Evolutionary conservation across 2,329 filamentous ascomycete genomes (phyloP).

Genomic region (Paecilomyces dactylethromorphus): DNA sequence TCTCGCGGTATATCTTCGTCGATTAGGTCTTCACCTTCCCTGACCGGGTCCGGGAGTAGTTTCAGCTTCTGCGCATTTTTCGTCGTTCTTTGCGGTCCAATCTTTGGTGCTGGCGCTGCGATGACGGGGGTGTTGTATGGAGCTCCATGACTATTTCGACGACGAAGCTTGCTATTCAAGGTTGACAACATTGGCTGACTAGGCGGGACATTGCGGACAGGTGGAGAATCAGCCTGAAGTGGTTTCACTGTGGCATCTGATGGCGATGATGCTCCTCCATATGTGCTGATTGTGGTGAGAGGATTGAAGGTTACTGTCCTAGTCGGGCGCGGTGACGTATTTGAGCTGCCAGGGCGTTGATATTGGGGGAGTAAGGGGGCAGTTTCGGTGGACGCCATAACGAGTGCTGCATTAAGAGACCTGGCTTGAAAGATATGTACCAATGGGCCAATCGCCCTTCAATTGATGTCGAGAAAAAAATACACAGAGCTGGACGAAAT

Average conservation of each 20-base stretch:
- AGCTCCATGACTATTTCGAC: constrained; percentile 75
- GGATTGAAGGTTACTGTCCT: constrained; percentile 45
- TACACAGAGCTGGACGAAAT: background rate
- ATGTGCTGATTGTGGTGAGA: constrained; percentile 38
- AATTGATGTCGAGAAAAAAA: background rate
- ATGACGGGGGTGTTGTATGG: constrained; percentile 38
- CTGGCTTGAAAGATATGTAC: background rate
- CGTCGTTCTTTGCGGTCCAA: constrained; percentile 89
- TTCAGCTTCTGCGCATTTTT: constrained; percentile 97
- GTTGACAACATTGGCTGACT: constrained; percentile 63
- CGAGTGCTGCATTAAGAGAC: constrained; percentile 2
- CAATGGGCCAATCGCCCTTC: background rate
- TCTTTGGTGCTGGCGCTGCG: constrained; percentile 55
- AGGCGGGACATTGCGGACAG: constrained; percentile 25
- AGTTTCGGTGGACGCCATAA: constrained; percentile 34
- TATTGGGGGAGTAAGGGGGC: constrained; percentile 36
- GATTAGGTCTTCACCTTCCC: constrained; percentile 65
- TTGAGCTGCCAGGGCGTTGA: constrained; percentile 18
- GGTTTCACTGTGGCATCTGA: constrained; percentile 36
- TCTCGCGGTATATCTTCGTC: constrained; percentile 92
- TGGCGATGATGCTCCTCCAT: constrained; percentile 30
- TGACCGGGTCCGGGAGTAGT: constrained; percentile 83
- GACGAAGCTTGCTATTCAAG: constrained; percentile 78
- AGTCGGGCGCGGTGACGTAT: constrained; percentile 33
- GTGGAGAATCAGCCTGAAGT: constrained; percentile 32